These are phyloP conservation scores for Serendipita sp. DNA, from an alignment of 768 basidiomycete genomes.

Conservation along the genomic window DNA sequence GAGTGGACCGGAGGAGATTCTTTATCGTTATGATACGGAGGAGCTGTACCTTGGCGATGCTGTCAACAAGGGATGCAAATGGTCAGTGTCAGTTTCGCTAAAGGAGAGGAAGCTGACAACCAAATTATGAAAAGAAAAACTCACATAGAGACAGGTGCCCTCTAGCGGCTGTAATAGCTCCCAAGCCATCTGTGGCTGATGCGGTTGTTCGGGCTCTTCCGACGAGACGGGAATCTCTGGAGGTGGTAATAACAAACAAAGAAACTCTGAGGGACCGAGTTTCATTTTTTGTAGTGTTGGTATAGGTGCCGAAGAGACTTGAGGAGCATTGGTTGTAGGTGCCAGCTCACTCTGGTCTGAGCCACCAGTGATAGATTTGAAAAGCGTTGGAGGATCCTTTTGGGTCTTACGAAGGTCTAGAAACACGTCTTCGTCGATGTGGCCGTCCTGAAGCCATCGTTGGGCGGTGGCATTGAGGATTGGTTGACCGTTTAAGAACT, in stretches of 20 bases:
- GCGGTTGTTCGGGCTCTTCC: slow-evolving; percentile 42
- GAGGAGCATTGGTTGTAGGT: slow-evolving; percentile 5
- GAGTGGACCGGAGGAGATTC: slow-evolving; percentile 17
- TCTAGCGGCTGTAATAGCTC: slow-evolving; percentile 63
- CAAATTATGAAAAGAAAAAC: slow-evolving; percentile 24
- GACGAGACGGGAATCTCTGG: slow-evolving; percentile 33
- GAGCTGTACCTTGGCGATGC: background rate
- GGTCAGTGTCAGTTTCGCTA: background rate
- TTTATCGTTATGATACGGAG: background rate
- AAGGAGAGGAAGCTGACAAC: slow-evolving; percentile 17
- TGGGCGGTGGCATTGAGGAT: slow-evolving; percentile 55
- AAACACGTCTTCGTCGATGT: slow-evolving; percentile 61
- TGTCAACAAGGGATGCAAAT: background rate
- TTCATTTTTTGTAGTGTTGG: slow-evolving; percentile 52
- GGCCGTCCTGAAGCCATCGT: slow-evolving; percentile 55
- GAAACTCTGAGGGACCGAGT: slow-evolving; percentile 52
- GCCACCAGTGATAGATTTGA: slow-evolving; percentile 46
- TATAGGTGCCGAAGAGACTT: background rate
- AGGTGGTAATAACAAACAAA: slow-evolving; percentile 52
- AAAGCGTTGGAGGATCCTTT: slow-evolving; percentile 25
- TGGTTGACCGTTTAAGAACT: slow-evolving; percentile 67
- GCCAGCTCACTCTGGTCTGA: slow-evolving; percentile 22
- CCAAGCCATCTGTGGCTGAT: slow-evolving; percentile 64
- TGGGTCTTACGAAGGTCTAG: slow-evolving; percentile 33
- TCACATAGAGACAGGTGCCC: slow-evolving; percentile 73